Conservation (phyloP, 2,329 filamentous ascomycete genomes). For the Sporothrix brunneoviolacea region DNA sequence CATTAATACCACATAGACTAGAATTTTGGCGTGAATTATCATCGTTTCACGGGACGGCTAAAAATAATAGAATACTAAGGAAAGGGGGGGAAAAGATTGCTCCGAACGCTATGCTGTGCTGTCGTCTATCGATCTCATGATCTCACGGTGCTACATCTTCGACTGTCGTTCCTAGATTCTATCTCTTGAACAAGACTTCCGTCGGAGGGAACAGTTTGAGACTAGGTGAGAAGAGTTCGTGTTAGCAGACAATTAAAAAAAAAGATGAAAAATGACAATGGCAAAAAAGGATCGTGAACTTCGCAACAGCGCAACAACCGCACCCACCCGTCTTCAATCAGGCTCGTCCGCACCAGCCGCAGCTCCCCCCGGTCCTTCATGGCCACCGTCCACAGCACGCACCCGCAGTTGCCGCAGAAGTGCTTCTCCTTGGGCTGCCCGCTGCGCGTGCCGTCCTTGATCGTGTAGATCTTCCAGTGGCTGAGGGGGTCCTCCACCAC, state of each 20-base stretch:
- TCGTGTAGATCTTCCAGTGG: constrained; percentile 18
- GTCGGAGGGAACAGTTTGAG: constrained; percentile 16
- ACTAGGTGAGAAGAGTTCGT: not conserved
- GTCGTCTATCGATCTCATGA: not conserved
- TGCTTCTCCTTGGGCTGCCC: constrained; percentile 20
- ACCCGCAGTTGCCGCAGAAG: constrained; percentile 20
- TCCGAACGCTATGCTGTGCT: not conserved
- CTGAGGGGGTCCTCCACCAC: constrained; percentile 17
- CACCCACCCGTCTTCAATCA: constrained; percentile 18
- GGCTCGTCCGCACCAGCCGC: constrained; percentile 18
- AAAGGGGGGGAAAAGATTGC: no score
- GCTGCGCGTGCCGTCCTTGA: constrained; percentile 17
- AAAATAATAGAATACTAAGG: no score
- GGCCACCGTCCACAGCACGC: constrained; percentile 19
- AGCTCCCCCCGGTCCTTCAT: constrained; percentile 17
- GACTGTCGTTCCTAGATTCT: no score
- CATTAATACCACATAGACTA: no score
- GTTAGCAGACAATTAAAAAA: no score
- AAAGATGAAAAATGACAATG: no score
- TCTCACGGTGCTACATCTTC: not conserved
- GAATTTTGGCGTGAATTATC: no score
- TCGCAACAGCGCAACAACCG: no score
- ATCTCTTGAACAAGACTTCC: constrained; percentile 12
- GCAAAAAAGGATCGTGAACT: no score
- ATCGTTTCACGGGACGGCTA: no score